Base-by-base conservation (phyloP, 768 basidiomycete genomes). In the Podaxis sp. region DNA sequence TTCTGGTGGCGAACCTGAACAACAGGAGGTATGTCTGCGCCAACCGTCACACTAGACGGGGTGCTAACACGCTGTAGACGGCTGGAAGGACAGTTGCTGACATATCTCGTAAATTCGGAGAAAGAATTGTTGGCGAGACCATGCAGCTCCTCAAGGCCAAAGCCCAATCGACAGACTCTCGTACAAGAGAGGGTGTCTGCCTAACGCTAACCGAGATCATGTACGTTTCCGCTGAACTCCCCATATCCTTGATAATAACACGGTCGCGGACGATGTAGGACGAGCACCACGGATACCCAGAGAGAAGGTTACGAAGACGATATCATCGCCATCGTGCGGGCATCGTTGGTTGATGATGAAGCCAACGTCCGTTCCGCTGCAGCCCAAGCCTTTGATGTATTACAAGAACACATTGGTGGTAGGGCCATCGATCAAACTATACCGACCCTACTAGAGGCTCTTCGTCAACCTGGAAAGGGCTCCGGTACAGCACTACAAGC, bases 401-500 rank as follows among this genome's bases (percentile, higher is more conserved):
- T 98, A n/a, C 96, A 98, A 76, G 92, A 95, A 63, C 82, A 89
- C 66, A 82, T 98, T 42, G 97, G 96, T 5, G 81, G 86, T 32
- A 91, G 89, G 69, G 95, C 95, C 5, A 95, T 98, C 63, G 96
- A 98, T 68, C 86, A 95, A 74, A 98, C 94, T 0, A 98, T 98
- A 61, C 96, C 97, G 0, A 98, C 96, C 0, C 73, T 98, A 0
- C 72, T 99, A 56, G 94, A 95, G 67, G 96, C 96, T 1, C 87
- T 98, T 37, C 88, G 93, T 16, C 91, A 94, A 72, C 93, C 95
- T 13, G 95, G 95, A 4, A 90, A 89, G 67, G 86, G 90, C 18
- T 96, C 96, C n/a, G 95, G 93, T 9, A 98, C 96, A 14, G 96
- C 97, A 10, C 78, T 98, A 37, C 88, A 95, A 68, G 97, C 97